phyloP scores from a whole-genome alignment of 768 basidiomycete genomes.

The Tricholoma saponaceum region DNA sequence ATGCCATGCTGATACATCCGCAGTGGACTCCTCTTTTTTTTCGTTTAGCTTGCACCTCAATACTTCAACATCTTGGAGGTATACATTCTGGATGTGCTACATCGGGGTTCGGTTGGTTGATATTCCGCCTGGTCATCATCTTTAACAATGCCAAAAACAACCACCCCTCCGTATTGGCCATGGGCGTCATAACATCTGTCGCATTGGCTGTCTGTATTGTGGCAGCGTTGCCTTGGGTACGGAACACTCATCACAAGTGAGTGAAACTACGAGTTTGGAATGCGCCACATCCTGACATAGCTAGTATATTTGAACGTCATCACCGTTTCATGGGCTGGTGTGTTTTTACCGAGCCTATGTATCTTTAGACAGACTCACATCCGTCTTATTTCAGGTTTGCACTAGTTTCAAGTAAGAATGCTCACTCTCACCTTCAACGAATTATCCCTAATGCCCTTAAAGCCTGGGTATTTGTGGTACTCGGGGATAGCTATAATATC shows the following conservation, averaged over 20 bases:
- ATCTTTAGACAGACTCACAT: background rate
- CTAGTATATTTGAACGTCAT: slow-evolving; percentile 73
- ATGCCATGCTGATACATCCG: slow-evolving; percentile 1
- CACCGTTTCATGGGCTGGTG: slow-evolving; percentile 80
- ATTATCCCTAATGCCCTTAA: background rate
- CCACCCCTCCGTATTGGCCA: slow-evolving; percentile 46
- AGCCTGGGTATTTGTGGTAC: background rate
- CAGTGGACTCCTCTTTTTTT: slow-evolving; percentile 49
- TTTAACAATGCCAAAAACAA: slow-evolving; percentile 48
- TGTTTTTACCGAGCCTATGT: slow-evolving; percentile 38
- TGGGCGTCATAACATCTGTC: slow-evolving; percentile 58
- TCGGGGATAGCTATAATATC: slow-evolving; percentile 48
- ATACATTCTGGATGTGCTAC: slow-evolving; percentile 82
- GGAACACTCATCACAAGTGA: slow-evolving; percentile 79
- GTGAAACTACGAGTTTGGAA: slow-evolving; percentile 12
- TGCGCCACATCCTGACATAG: background rate
- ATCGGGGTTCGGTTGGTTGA: slow-evolving; percentile 71
- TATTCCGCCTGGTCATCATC: slow-evolving; percentile 54
- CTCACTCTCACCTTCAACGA: background rate
- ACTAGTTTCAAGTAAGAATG: background rate
- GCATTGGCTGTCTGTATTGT: slow-evolving; percentile 54
- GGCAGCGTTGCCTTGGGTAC: slow-evolving; percentile 75
- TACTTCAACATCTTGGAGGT: slow-evolving; percentile 75
- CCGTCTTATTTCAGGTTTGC: background rate
- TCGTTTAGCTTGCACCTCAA: slow-evolving; percentile 68